Conservation (phyloP, 2,329 filamentous ascomycete genomes). For the Dactylonectria estremocensis region DNA sequence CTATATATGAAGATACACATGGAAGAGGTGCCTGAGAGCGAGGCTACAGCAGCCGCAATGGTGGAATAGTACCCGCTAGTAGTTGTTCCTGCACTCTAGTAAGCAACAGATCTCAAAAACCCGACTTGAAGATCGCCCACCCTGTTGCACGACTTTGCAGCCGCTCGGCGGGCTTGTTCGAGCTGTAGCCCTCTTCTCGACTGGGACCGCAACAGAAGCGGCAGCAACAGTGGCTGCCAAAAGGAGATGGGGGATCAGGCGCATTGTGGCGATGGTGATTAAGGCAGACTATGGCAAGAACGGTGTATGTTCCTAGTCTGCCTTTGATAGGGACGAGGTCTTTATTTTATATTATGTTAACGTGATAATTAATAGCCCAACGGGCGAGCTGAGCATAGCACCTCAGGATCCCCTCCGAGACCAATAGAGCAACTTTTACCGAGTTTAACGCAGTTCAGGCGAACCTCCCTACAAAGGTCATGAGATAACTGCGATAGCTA, state of each 20-base stretch:
- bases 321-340: not conserved
- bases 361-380: not conserved
- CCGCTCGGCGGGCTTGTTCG: not conserved
- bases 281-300: not conserved
- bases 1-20: constrained; percentile 8
- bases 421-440: too few relatives aligned
- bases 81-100: not conserved
- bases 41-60: not conserved
- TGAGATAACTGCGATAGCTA: too few relatives aligned
- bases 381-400: not conserved
- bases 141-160: not conserved
- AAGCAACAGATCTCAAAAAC: not conserved
- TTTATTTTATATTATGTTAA: not conserved
- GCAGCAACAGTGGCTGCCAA: not conserved
- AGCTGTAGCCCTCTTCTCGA: not conserved
- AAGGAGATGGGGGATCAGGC: not conserved
- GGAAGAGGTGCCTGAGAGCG: not conserved
- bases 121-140: not conserved
- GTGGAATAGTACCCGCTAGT: not conserved
- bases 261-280: not conserved
- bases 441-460: not conserved
- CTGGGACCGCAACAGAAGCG: not conserved
- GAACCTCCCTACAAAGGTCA: not conserved
- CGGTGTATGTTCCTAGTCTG: not conserved
- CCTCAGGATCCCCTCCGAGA: not conserved